Conservation (phyloP, 179 eudicot genomes). For the Pouteria campechiana region DNA sequence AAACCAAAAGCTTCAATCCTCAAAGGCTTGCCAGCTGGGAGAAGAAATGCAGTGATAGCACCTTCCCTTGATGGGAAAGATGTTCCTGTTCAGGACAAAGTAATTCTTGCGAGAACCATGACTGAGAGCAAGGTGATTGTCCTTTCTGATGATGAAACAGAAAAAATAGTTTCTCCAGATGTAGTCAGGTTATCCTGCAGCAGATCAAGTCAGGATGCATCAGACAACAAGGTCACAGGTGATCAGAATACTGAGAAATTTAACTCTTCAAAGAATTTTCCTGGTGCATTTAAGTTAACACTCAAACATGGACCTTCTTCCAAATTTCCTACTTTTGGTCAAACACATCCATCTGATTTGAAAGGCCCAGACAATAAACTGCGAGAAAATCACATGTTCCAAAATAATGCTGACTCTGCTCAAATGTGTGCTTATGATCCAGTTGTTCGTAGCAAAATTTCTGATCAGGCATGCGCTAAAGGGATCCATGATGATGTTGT, state of each 20-base stretch:
- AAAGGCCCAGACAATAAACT: no score
- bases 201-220: constrained; percentile 10
- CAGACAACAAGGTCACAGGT: constrained; percentile 12
- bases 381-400: no score
- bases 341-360: neutral
- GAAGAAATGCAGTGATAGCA: constrained; percentile 11
- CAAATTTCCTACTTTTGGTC: neutral
- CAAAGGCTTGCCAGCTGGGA: constrained; percentile 16
- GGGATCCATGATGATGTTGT: no score
- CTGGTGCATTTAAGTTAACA: constrained; percentile 9
- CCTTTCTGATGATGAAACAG: constrained; percentile 74
- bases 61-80: constrained; percentile 21
- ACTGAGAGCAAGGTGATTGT: constrained; percentile 24
- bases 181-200: constrained; percentile 8
- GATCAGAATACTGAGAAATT: constrained; percentile 12
- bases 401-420: no score
- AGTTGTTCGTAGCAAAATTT: no score
- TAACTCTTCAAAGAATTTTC: constrained; percentile 3
- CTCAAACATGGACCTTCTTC: no score
- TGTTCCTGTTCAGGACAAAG: constrained; percentile 25
- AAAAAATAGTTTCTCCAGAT: constrained; percentile 13
- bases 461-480: no score
- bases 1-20: constrained; percentile 18
- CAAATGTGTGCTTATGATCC: no score
- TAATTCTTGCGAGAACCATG: constrained; percentile 9